A percentile compares a stretch with the other conserved stretches of the same genome.
Evolutionary conservation across 805 yeast genomes (phyloP).

Genomic region (Kluyveromyces siamensis): DNA sequence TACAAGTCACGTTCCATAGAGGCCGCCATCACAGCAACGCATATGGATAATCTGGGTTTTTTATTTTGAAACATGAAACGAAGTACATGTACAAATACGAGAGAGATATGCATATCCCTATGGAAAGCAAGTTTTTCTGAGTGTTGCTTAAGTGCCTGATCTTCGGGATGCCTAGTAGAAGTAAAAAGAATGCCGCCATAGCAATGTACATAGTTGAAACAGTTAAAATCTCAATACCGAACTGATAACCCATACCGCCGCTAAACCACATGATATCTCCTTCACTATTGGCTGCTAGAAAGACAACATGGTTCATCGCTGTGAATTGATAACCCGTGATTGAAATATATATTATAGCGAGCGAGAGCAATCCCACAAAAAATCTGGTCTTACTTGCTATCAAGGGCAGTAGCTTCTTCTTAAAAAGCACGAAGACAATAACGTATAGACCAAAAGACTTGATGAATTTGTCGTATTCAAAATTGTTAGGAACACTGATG

Average conservation of each 20-base stretch:
- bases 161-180: conserved; percentile 33
- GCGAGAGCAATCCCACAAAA: conserved; percentile 29
- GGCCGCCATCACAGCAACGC: background rate
- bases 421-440: conserved; percentile 36
- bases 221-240: conserved; percentile 57
- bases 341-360: conserved; percentile 34
- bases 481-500: conserved; percentile 36
- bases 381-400: conserved; percentile 20
- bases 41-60: conserved; percentile 24
- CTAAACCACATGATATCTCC: conserved; percentile 48
- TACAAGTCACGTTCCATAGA: background rate
- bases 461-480: conserved; percentile 35
- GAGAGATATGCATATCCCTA: conserved; percentile 9
- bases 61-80: conserved; percentile 19
- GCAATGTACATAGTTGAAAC: conserved; percentile 42
- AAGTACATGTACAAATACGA: conserved; percentile 19
- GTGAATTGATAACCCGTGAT: conserved; percentile 61
- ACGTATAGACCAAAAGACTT: conserved; percentile 40
- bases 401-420: conserved; percentile 35
- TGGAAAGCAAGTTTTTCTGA: conserved; percentile 13
- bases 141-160: conserved; percentile 10
- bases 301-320: conserved; percentile 50
- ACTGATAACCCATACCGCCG: conserved; percentile 60
- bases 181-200: conserved; percentile 35
- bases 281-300: conserved; percentile 43